Base-by-base conservation (phyloP, 352 stramenopile genomes). In the Phytophthora rubi region DNA sequence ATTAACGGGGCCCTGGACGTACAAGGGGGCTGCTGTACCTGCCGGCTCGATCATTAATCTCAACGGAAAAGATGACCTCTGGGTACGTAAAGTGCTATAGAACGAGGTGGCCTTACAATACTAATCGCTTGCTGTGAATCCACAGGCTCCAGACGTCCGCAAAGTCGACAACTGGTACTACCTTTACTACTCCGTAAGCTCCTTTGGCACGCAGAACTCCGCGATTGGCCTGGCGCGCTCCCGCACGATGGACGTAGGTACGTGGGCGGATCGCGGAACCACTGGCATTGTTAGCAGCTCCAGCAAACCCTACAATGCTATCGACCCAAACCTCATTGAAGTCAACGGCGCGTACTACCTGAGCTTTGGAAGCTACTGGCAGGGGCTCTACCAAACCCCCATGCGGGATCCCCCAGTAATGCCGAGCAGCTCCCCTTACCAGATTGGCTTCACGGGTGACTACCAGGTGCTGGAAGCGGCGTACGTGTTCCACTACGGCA, bases 111-210 rank as follows among this genome's bases (percentile, higher is more conserved):
- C 5, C 12, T 13, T 42, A 15, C 7, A 9, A 49, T 21, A 12
- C 42, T 48, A 48, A 18, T 8, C 18, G 16, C 8, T 23, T 10
- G 15, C 12, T 16, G 37, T n/a, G 3, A 44, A 44, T 44, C 3
- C 12, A 10, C 28, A 78, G 62, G 79, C 79, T 1, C 79, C 77
- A 0, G 75, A 83, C 35, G 76, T 88, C n/a, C 60, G 63, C 26
- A 74, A 82, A 42, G 57, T 85, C 6, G 77, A 71, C n/a, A 68
- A 82, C 61, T 75, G 62, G 44, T 89, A 83, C 78, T 89, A 89
- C 56, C 54, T 86, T 10, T 83, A 86, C 73, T 89, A 86, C 67
- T 73, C 77, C 12, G 81, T 89, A 39, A 85, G 78, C 52, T 75
- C 68, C 26, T 83, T 88, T 37, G 73, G 78, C 4, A 66, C 67